Base-by-base conservation (phyloP, 805 yeast species). In the Helenozyma rhizophorensis region DNA sequence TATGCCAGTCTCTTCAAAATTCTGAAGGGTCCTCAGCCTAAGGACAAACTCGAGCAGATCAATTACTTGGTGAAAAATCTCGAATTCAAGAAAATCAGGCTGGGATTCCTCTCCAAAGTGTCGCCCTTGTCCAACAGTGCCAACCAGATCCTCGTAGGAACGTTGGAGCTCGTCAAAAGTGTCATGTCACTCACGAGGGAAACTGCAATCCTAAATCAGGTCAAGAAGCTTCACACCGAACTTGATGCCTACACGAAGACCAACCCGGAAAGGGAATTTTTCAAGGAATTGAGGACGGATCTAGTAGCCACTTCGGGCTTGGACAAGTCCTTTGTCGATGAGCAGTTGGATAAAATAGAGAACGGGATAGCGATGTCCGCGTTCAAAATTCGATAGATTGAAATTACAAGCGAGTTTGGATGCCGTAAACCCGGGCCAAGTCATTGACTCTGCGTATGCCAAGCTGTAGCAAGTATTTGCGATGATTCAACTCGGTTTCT, bases 381-480 rank as follows among this genome's bases (percentile, higher is more conserved):
- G 27, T 39, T 35, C 35, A 42, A 30, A 12, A 21, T 42, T 29
- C 31, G 33, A 8, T 40, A 34, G 25, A 6, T 15, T 14, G 6
- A 19, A 10, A 18, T 21, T 27, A 36, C 14, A 37, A 23, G 13
- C 25, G 34, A 16, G 36, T 28, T 22, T 39, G 35, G 31, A 50
- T 34, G 8, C 58, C 60, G 33, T 51, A 37, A 28, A 50, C 37
- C 7, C 30, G 40, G 15, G 48, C 37, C 56, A 54, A 52, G 12
- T 50, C 54, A 25, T 51, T 47, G 18, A 54, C 47, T 18, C 46
- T 42, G 12, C 45, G 43, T 7, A 59, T 50, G 1, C 71, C 72
- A 16, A 49, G 43, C 27, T 49, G 58, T 33, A 65, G 52, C 39
- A 66, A 48, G 40, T 66, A 66, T 36, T 55, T 58, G 32, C 70